Conservation (phyloP, 2,329 filamentous ascomycete species). For the Dothiorella sarmentorum region DNA sequence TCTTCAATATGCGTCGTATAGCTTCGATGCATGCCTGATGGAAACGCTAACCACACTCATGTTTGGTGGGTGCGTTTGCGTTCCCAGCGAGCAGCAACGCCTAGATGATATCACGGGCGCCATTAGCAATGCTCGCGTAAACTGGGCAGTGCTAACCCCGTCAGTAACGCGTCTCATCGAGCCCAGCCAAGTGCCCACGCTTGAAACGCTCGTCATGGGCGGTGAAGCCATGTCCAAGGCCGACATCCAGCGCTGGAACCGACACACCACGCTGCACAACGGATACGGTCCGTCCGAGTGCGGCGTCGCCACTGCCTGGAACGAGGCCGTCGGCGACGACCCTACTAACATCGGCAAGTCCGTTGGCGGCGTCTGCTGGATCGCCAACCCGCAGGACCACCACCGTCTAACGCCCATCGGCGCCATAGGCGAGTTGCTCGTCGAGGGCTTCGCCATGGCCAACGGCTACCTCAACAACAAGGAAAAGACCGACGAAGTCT, state of each 20-base stretch:
- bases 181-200: constrained; percentile 41
- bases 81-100: constrained; percentile 40
- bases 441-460: constrained; percentile 34
- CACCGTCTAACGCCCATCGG: constrained; percentile 34
- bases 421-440: constrained; percentile 33
- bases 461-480: constrained; percentile 33
- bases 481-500: constrained; percentile 31
- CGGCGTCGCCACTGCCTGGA: constrained; percentile 31
- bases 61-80: constrained; percentile 40
- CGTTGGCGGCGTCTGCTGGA: constrained; percentile 17
- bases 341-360: not conserved
- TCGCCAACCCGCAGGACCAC: constrained; percentile 28
- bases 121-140: constrained; percentile 24
- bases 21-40: constrained; percentile 32
- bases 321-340: constrained; percentile 16
- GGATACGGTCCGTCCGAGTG: constrained; percentile 27
- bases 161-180: constrained; percentile 37
- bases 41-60: constrained; percentile 34
- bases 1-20: constrained; percentile 27
- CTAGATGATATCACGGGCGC: constrained; percentile 46
- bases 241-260: constrained; percentile 21
- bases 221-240: constrained; percentile 26
- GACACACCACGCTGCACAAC: constrained; percentile 29
- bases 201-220: constrained; percentile 36
- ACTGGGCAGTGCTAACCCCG: constrained; percentile 36